phyloP scores from a whole-genome alignment of 2,329 filamentous ascomycete species.

The Sphaerulina vaccinii region DNA sequence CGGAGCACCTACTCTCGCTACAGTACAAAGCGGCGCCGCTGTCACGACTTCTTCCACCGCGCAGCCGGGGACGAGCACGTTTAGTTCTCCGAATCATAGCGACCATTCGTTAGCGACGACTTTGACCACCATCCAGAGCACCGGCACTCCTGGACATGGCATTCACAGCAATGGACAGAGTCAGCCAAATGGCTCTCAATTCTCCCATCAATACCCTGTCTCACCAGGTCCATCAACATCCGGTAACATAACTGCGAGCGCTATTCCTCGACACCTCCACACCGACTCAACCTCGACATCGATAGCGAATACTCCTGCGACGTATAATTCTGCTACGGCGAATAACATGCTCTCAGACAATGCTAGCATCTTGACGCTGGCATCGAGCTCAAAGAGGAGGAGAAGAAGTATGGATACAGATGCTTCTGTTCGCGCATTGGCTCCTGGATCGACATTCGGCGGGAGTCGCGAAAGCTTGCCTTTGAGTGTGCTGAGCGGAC shows the following conservation, averaged over 20 bases:
- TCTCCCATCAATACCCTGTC: constrained; percentile 57
- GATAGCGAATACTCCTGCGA: constrained; percentile 38
- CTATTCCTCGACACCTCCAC: constrained; percentile 68
- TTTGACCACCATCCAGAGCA: constrained; percentile 79
- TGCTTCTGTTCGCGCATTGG: constrained; percentile 79
- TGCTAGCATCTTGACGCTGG: constrained; percentile 79
- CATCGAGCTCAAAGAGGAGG: constrained; percentile 77
- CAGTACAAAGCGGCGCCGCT: constrained; percentile 69
- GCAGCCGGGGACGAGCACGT: constrained; percentile 68
- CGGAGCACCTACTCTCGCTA: constrained; percentile 76
- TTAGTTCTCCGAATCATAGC: constrained; percentile 79
- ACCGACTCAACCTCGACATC: constrained; percentile 38
- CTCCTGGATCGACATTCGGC: constrained; percentile 77
- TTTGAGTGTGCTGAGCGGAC: constrained; percentile 68
- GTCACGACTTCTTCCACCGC: constrained; percentile 70
- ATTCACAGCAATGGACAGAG: constrained; percentile 40
- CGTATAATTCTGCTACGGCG: constrained; percentile 74
- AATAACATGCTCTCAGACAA: constrained; percentile 82
- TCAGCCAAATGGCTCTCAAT: constrained; percentile 46
- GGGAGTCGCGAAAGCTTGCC: constrained; percentile 78
- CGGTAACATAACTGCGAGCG: constrained; percentile 67
- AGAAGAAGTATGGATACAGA: constrained; percentile 81
- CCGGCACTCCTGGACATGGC: constrained; percentile 37
- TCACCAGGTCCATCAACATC: constrained; percentile 50
- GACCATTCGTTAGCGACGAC: constrained; percentile 79